A percentile compares a stretch with the other conserved stretches of the same genome.
Conservation (phyloP, 169 alveolate genomes). For the Amoebophrya sp. region DNA sequence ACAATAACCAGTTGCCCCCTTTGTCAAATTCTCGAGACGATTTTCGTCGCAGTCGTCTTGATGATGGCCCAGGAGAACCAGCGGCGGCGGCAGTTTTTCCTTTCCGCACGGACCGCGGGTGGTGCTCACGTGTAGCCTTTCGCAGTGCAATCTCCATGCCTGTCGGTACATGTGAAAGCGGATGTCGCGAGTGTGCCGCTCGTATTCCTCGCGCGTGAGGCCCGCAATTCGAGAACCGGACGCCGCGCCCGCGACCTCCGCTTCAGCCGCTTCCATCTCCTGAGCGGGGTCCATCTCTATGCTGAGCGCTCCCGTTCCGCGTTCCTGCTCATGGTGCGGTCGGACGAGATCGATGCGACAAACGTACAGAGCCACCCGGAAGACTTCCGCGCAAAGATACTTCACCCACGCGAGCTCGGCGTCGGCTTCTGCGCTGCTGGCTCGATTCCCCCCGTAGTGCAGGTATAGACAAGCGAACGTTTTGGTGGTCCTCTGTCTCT, state of each 20-base stretch:
- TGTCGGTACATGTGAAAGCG: slow-evolving; percentile 6
- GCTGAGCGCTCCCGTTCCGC: neutral
- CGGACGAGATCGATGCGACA: neutral
- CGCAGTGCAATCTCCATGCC: neutral
- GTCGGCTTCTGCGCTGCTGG: neutral
- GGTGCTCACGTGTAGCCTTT: neutral
- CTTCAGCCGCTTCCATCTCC: neutral
- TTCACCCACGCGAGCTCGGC: neutral
- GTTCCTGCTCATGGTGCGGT: neutral
- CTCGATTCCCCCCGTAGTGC: neutral
- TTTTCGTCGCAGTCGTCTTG: slow-evolving; percentile 13
- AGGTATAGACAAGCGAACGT: neutral
- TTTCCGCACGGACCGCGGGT: neutral
- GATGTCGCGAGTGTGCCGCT: neutral
- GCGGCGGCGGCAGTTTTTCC: neutral
- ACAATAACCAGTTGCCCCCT: neutral
- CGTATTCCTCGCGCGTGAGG: neutral
- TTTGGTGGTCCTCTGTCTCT: neutral
- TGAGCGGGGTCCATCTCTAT: neutral
- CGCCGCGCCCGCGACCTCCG: neutral
- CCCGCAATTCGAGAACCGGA: neutral
- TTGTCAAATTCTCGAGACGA: neutral
- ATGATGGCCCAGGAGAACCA: slow-evolving; percentile 13
- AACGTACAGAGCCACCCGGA: neutral
- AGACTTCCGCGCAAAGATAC: neutral